A percentile compares a stretch with the other conserved stretches of the same genome.
phyloP scores from a whole-genome alignment of 805 yeast species.

The Hanseniaspora lachancei region DNA sequence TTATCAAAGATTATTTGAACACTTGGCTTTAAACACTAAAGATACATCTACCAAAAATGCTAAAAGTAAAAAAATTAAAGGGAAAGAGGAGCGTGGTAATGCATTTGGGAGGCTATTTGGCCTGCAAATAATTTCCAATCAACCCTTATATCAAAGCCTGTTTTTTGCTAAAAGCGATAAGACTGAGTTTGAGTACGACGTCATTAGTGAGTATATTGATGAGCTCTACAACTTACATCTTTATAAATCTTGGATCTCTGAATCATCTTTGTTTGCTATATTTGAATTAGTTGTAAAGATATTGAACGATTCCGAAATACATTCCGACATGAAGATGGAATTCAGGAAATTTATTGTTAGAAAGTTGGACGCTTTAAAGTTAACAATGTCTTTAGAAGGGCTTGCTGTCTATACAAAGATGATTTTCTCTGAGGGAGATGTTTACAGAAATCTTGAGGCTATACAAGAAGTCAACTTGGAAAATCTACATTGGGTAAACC shows the following conservation, averaged over 20 bases:
- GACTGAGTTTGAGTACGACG: slow-evolving; percentile 17
- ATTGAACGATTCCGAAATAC: slow-evolving; percentile 1
- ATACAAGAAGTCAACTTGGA: slow-evolving; percentile 14
- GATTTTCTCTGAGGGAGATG: slow-evolving; percentile 12
- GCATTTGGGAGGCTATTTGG: slow-evolving; percentile 81
- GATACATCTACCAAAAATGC: slow-evolving; percentile 28
- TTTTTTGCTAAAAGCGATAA: slow-evolving; percentile 24
- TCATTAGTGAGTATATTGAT: slow-evolving; percentile 32
- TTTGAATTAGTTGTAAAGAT: slow-evolving; percentile 36
- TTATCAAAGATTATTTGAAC: slow-evolving; percentile 17
- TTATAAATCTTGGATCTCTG: slow-evolving; percentile 73
- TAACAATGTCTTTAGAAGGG: slow-evolving; percentile 66
- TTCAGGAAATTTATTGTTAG: slow-evolving; percentile 27
- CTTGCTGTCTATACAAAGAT: slow-evolving; percentile 47
- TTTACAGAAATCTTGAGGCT: neutral
- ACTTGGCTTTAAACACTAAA: slow-evolving; percentile 31
- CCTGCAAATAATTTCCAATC: slow-evolving; percentile 56
- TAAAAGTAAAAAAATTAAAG: slow-evolving; percentile 40
- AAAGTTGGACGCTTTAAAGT: slow-evolving; percentile 36
- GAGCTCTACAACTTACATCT: slow-evolving; percentile 44
- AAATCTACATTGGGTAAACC: slow-evolving; percentile 45
- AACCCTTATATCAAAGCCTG: slow-evolving; percentile 28
- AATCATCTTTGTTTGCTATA: slow-evolving; percentile 62
- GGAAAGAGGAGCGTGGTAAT: slow-evolving; percentile 68
- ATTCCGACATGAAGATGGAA: slow-evolving; percentile 8